Percentiles rank a stretch among this genome's conserved stretches.
Evolutionary conservation across 163 green algal species (phyloP).

Genomic region (Coccomyxa subellipsoidea): DNA sequence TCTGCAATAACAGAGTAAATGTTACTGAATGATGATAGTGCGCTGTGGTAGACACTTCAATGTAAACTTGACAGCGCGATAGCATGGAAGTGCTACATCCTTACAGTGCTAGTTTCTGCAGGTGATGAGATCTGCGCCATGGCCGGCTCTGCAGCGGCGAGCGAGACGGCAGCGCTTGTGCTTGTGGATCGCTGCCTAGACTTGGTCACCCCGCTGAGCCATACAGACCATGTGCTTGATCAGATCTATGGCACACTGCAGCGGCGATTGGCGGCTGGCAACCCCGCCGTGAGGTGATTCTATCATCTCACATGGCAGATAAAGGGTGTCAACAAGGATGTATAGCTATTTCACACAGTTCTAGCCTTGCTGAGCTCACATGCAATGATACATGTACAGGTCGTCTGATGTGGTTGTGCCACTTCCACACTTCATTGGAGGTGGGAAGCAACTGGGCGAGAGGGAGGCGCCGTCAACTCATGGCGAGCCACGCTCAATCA

Average conservation of each 20-base stretch:
- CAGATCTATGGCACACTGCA: conserved; percentile 12
- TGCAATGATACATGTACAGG: background rate
- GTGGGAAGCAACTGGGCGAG: background rate
- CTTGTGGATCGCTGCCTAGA: conserved; percentile 65
- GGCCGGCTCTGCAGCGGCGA: background rate
- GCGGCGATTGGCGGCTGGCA: background rate
- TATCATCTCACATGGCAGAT: background rate
- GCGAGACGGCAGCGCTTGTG: conserved; percentile 37
- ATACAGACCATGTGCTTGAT: conserved; percentile 41
- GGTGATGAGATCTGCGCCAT: conserved; percentile 36
- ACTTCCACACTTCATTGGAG: background rate
- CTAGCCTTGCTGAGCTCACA: background rate
- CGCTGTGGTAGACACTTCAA: background rate
- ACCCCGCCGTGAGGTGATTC: background rate
- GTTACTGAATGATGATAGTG: background rate
- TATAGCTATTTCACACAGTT: background rate
- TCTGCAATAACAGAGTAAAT: background rate
- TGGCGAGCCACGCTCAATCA: background rate
- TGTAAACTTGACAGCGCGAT: background rate
- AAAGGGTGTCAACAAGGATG: background rate
- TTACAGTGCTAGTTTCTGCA: no score
- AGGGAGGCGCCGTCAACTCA: background rate
- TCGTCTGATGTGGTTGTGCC: background rate
- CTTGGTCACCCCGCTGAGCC: conserved; percentile 45
- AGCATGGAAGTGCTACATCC: no score